These are phyloP conservation scores for Candida labiduridarum DNA, from an alignment of 1,139 yeast genomes.

Conservation along the genomic window DNA sequence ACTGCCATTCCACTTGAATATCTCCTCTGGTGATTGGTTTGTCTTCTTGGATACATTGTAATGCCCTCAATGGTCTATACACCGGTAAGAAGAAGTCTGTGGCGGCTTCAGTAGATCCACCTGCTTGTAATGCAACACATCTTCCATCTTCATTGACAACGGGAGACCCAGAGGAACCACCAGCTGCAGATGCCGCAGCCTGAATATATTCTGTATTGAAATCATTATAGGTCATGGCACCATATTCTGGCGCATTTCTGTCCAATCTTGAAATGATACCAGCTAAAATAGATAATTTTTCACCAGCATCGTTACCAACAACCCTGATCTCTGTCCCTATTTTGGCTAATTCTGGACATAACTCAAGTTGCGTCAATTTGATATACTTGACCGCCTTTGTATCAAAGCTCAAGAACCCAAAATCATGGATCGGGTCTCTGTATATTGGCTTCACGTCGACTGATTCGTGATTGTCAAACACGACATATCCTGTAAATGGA, in stretches of 20 bases:
- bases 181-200: constrained; percentile 95
- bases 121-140: constrained; percentile 93
- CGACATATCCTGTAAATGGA: constrained; percentile 87
- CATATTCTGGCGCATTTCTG: constrained; percentile 94
- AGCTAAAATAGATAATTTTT: constrained; percentile 81
- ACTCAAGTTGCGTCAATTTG: constrained; percentile 63
- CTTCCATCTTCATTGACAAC: constrained; percentile 86
- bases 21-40: constrained; percentile 74
- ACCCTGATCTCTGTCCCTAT: constrained; percentile 93
- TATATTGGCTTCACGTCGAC: constrained; percentile 82
- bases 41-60: constrained; percentile 65
- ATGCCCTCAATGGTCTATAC: constrained; percentile 79
- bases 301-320: constrained; percentile 97
- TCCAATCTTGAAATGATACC: constrained; percentile 91
- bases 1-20: constrained; percentile 86
- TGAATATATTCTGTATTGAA: constrained; percentile 95
- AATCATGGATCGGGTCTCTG: constrained; percentile 86
- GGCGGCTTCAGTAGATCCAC: constrained; percentile 88
- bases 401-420: constrained; percentile 78
- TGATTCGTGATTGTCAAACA: constrained; percentile 94
- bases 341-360: constrained; percentile 80
- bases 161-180: constrained; percentile 96
- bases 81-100: constrained; percentile 92
- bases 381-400: constrained; percentile 74
- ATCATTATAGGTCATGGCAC: constrained; percentile 86